These are phyloP conservation scores for Gossypium anomalum DNA, from an alignment of 345 rosid genomes.

Conservation along the genomic window DNA sequence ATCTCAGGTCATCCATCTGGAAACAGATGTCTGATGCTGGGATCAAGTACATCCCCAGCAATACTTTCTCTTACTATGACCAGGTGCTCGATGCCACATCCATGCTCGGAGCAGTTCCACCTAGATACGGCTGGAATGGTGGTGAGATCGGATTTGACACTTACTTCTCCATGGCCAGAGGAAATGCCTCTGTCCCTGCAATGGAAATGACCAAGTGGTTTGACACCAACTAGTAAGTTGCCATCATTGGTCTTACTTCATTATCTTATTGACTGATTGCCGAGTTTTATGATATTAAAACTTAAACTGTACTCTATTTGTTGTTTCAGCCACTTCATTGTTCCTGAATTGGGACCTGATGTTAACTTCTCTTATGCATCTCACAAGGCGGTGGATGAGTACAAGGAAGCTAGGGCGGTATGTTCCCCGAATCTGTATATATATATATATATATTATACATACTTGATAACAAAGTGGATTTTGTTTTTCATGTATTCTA, in stretches of 20 bases:
- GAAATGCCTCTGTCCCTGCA: slow-evolving; percentile 92
- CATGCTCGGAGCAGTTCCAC: slow-evolving; percentile 95
- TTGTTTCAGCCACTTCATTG: slow-evolving; percentile 80
- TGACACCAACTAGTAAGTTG: slow-evolving; percentile 98
- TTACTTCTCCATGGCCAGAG: slow-evolving; percentile 98
- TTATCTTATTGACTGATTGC: background rate
- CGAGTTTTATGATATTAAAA: background rate
- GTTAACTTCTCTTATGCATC: slow-evolving; percentile 87
- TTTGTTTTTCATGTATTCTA: too few relatives aligned
- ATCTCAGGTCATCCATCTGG: slow-evolving; percentile 89
- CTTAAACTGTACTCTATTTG: slow-evolving; percentile 3
- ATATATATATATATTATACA: background rate
- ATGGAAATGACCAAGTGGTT: slow-evolving; percentile 99
- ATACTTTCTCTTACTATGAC: slow-evolving; percentile 88
- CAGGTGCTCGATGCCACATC: slow-evolving; percentile 91
- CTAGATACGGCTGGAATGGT: slow-evolving; percentile 68
- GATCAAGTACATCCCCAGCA: slow-evolving; percentile 94
- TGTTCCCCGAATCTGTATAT: slow-evolving; percentile 13
- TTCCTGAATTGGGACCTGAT: slow-evolving; percentile 94
- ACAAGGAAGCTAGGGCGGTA: slow-evolving; percentile 96
- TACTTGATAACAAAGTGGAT: background rate
- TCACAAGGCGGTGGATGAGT: slow-evolving; percentile 92
- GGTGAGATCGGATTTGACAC: slow-evolving; percentile 83
- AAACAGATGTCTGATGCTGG: slow-evolving; percentile 83
- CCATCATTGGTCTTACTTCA: background rate